A percentile compares a stretch with the other conserved stretches of the same genome.
Conservation (phyloP, 148 eudicot species). For the Chenopodium album region DNA sequence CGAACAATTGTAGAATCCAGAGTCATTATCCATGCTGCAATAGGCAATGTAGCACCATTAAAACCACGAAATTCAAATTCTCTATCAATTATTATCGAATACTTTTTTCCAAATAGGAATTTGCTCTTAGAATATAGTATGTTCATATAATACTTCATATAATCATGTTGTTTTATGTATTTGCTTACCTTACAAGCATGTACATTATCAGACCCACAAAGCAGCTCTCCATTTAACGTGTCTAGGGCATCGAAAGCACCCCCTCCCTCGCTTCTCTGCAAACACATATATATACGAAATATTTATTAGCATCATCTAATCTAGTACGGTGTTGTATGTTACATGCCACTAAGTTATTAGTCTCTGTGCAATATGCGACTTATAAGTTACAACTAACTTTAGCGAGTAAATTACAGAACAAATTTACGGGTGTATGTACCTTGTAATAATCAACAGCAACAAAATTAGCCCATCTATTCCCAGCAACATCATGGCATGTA, state of each 20-base stretch:
- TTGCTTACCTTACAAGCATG: constrained; percentile 42
- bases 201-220: constrained; percentile 59
- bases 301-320: background rate
- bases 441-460: constrained; percentile 71
- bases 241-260: constrained; percentile 71
- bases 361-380: too few relatives aligned
- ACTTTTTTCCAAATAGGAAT: too few relatives aligned
- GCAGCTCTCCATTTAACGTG: constrained; percentile 60
- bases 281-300: background rate
- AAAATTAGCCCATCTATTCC: constrained; percentile 72
- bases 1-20: too few relatives aligned
- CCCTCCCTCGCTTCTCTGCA: constrained; percentile 86
- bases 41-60: too few relatives aligned
- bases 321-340: background rate
- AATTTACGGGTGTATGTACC: constrained; percentile 33
- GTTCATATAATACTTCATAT: background rate
- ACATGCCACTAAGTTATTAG: background rate
- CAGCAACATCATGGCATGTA: constrained; percentile 60
- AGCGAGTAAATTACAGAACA: background rate
- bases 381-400: too few relatives aligned
- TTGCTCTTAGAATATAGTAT: background rate
- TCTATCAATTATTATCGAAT: too few relatives aligned
- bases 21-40: too few relatives aligned
- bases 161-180: too few relatives aligned
- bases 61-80: too few relatives aligned